These are phyloP conservation scores for maize (Zea mays) DNA, from an alignment of 176 grass and related monocot species.

Conservation along the genomic window DNA sequence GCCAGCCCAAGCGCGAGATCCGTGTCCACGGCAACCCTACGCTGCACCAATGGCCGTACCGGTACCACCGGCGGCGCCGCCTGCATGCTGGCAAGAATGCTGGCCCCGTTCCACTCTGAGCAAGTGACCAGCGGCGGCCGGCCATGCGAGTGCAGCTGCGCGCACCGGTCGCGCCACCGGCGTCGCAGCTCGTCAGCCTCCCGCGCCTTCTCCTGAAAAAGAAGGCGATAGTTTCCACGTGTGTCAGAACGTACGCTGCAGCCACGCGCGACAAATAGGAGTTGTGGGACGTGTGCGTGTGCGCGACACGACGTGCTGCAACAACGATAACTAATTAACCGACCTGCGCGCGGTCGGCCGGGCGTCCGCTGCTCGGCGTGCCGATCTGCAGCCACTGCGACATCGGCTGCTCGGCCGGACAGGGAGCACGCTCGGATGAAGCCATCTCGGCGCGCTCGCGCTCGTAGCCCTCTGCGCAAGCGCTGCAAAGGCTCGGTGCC, in stretches of 20 bases:
- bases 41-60: neutral
- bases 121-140: slow-evolving; percentile 23
- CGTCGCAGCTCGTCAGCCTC: slow-evolving; percentile 52
- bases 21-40: slow-evolving; percentile 45
- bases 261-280: neutral
- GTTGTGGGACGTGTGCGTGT: neutral
- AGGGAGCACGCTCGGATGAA: neutral
- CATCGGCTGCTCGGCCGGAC: slow-evolving; percentile 32
- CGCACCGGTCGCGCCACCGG: slow-evolving; percentile 53
- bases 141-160: slow-evolving; percentile 44
- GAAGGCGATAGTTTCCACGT: neutral
- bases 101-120: slow-evolving; percentile 45
- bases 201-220: slow-evolving; percentile 42
- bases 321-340: neutral
- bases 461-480: slow-evolving; percentile 51
- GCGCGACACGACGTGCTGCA: neutral
- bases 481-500: slow-evolving; percentile 50
- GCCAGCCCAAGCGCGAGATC: slow-evolving; percentile 51
- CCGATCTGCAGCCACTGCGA: slow-evolving; percentile 69
- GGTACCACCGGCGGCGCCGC: slow-evolving; percentile 7
- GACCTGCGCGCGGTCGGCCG: slow-evolving; percentile 44
- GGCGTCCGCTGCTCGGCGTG: slow-evolving; percentile 36
- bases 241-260: slow-evolving; percentile 3
- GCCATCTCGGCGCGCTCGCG: slow-evolving; percentile 43
- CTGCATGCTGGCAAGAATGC: slow-evolving; percentile 37